Percentiles rank a stretch among this genome's conserved stretches.
Evolutionary conservation across 2,329 filamentous ascomycete species (phyloP).

Genomic region (Chalaropsis ovoidea): DNA sequence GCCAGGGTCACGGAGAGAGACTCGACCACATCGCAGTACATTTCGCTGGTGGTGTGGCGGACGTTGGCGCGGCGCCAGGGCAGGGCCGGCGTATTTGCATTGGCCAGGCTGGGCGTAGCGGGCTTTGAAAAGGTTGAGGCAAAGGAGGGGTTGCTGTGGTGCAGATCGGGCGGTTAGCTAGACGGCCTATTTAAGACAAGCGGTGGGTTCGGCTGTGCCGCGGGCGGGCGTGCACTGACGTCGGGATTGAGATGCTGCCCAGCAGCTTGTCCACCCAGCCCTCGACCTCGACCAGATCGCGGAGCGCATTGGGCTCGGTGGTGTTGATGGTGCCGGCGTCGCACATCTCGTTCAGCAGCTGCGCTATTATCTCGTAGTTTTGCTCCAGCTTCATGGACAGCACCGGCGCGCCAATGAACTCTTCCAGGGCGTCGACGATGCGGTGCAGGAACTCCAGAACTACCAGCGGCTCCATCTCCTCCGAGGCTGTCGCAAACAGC

Average conservation of each 20-base stretch:
- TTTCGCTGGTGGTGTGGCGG: conserved; percentile 88
- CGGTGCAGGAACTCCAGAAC: conserved; percentile 92
- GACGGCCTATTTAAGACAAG: conserved; percentile 23
- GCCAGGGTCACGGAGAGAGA: conserved; percentile 78
- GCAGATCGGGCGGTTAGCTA: not conserved
- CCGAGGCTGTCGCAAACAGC: conserved; percentile 73
- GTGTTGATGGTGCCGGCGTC: conserved; percentile 82
- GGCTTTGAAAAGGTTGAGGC: conserved; percentile 35
- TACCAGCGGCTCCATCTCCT: conserved; percentile 79
- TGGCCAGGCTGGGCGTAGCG: conserved; percentile 35
- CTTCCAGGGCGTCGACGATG: conserved; percentile 82
- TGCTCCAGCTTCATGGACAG: conserved; percentile 76
- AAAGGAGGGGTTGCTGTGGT: conserved; percentile 36
- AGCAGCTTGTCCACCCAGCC: conserved; percentile 82
- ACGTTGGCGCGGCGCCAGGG: conserved; percentile 91
- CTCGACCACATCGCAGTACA: conserved; percentile 94
- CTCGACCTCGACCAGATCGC: conserved; percentile 85
- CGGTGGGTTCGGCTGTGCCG: not conserved
- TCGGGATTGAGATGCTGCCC: conserved; percentile 74
- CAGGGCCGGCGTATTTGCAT: conserved; percentile 47
- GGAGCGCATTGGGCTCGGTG: conserved; percentile 84
- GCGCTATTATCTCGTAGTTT: conserved; percentile 87
- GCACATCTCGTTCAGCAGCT: conserved; percentile 91
- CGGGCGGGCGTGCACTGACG: conserved; percentile 37
- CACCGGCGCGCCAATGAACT: conserved; percentile 82